Evolutionary conservation across 257 asterid species (phyloP).

Genomic region (Vinca minor): DNA sequence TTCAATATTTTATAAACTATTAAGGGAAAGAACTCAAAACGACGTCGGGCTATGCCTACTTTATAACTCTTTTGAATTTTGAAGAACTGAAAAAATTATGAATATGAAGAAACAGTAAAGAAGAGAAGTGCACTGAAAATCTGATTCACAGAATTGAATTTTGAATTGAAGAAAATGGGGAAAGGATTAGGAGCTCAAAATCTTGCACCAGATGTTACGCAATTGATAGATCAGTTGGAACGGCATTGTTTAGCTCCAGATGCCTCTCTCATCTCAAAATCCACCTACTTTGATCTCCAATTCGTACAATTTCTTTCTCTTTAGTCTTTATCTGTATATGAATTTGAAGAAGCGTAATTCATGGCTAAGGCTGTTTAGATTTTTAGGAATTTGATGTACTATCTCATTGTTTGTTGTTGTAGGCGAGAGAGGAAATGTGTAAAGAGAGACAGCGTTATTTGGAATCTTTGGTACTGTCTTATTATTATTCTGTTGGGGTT

Average conservation of each 20-base stretch:
- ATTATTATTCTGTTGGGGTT: background rate
- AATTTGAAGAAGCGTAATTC: background rate
- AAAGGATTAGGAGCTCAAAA: conserved; percentile 40
- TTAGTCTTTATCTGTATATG: background rate
- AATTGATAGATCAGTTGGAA: conserved; percentile 82
- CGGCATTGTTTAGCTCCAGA: conserved; percentile 95
- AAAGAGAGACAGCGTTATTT: conserved; percentile 91
- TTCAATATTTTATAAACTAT: too few species aligned
- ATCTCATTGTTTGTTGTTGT: too few species aligned
- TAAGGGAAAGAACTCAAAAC: too few species aligned
- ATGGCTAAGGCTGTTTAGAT: background rate
- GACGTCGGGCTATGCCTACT: too few species aligned
- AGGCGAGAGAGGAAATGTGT: conserved; percentile 97
- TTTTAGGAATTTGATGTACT: conserved; percentile 10
- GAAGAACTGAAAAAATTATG: too few species aligned
- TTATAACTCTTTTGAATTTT: too few species aligned
- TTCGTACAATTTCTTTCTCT: conserved; percentile 34
- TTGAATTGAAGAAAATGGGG: conserved; percentile 14
- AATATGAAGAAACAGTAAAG: too few species aligned
- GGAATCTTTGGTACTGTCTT: conserved; percentile 57
- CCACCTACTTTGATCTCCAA: conserved; percentile 74
- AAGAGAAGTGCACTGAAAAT: too few species aligned
- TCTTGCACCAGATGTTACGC: conserved; percentile 66
- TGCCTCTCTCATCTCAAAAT: conserved; percentile 89
- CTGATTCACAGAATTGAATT: too few species aligned